Base-by-base conservation (phyloP, 352 stramenopile genomes). In the Phytopythium cucurbitacearum region DNA sequence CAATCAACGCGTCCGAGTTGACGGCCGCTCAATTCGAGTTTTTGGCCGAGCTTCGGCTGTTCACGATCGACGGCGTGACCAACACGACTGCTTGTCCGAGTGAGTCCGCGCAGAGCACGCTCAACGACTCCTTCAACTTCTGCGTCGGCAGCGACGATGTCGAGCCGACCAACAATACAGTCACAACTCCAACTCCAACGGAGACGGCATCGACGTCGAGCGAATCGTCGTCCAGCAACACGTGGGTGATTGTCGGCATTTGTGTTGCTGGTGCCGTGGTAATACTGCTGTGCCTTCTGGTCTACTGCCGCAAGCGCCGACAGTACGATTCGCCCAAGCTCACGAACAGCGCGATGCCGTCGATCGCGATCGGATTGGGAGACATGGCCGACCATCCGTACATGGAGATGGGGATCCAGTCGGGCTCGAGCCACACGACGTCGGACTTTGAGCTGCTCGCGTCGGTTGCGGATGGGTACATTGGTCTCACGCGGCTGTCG, bases 361-460 rank as follows among this genome's bases (percentile, higher is more conserved):
- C 67, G 34, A 81, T 83, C 46, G 64, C 64, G 28, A 73, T 83
- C 54, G 70, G 75, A n/a, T 78, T 85, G 67, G 62, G 75, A 7
- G 72, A 85, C 40, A 49, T 85, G 53, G 72, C 65, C 0, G 70
- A 85, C 12, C 72, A 85, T 39, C 72, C 75, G 34, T 85, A 85
- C 57, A 75, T 83, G 67, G 70, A 83, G 39, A 51, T 85, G 38
- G 60, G 66, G 34, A 44, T 66, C 16, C 63, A 59, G n/a, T 80
- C 74, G 39, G 64, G 53, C 33, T 91, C 77, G 21, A 91, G 80
- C 51, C 71, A 80, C 39, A 89, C 75, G 34, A 87, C 80, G 21
- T 89, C 80, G 35, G 80, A 89, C 46, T 89, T 89, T 49, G 73
- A 87, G 55, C 65, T 91, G 43, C 57, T 91, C 8, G 74, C 75